phyloP scores from a whole-genome alignment of 1,284 basidiomycete genomes.

The Fistulina hepatica region DNA sequence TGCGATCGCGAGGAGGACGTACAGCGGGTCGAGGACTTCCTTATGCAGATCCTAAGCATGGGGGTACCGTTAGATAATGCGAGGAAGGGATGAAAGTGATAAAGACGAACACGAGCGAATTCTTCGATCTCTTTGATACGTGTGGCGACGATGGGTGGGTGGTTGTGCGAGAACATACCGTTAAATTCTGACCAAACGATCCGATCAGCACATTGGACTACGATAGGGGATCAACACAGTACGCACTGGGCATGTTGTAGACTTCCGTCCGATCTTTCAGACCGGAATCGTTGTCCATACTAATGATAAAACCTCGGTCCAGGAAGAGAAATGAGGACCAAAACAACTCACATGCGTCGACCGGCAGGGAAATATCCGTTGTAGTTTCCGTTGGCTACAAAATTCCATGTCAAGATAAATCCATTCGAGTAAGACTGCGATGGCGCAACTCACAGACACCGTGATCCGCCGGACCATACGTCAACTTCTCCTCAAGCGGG shows the following conservation, averaged over 20 bases:
- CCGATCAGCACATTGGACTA: neutral
- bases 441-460: no score
- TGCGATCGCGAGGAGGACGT: constrained; percentile 34
- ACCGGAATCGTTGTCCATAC: constrained; percentile 27
- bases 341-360: constrained; percentile 22
- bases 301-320: constrained; percentile 11
- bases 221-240: no score
- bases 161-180: constrained; percentile 28
- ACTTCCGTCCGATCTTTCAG: constrained; percentile 35
- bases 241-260: constrained; percentile 39
- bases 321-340: neutral
- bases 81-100: neutral
- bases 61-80: no score
- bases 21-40: constrained; percentile 39
- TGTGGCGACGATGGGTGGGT: constrained; percentile 29
- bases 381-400: constrained; percentile 35
- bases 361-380: constrained; percentile 47
- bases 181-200: constrained; percentile 26
- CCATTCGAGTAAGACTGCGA: no score
- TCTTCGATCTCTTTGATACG: constrained; percentile 38
- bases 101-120: constrained; percentile 24
- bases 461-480: constrained; percentile 34
- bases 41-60: constrained; percentile 35
- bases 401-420: no score
- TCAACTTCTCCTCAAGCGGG: constrained; percentile 40